These are phyloP conservation scores for Gentiana macrophylla DNA, from an alignment of 257 asterid species.

Conservation along the genomic window DNA sequence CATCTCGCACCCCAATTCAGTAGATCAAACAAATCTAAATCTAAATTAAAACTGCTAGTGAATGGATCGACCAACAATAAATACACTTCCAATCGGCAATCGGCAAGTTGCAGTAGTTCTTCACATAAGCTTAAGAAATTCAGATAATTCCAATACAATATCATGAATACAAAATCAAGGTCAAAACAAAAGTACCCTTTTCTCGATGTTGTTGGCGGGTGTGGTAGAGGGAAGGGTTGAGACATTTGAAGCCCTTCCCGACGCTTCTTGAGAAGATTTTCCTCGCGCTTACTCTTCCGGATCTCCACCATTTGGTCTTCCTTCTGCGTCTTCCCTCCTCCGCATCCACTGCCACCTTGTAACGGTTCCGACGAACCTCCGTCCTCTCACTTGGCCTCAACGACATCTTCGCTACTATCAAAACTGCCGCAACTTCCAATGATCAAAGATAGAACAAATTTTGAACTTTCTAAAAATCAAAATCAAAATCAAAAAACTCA, in stretches of 20 bases:
- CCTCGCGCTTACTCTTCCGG: conserved; percentile 80
- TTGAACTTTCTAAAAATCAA: too few species aligned
- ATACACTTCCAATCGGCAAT: too few species aligned
- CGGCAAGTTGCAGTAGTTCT: too few species aligned
- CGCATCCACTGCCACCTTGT: conserved; percentile 89
- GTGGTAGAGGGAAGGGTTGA: conserved; percentile 35
- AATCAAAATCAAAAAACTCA: too few species aligned
- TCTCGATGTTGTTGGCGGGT: conserved; percentile 28
- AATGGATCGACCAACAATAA: too few species aligned
- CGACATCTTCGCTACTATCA: conserved; percentile 37
- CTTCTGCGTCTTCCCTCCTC: conserved; percentile 91
- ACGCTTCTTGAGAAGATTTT: conserved; percentile 86
- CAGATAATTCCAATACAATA: too few species aligned
- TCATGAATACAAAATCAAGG: too few species aligned
- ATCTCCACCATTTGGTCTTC: conserved; percentile 92
- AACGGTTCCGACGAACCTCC: conserved; percentile 78
- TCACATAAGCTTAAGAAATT: too few species aligned
- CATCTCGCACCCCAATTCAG: not conserved
- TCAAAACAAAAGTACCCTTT: conserved; percentile 31
- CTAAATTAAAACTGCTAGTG: too few species aligned
- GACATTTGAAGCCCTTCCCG: conserved; percentile 49
- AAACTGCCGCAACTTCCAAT: too few species aligned
- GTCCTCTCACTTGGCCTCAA: conserved; percentile 64
- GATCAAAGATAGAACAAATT: too few species aligned
- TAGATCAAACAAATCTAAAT: not conserved